phyloP scores from a whole-genome alignment of 345 rosid species.

The Reutealis trisperma region DNA sequence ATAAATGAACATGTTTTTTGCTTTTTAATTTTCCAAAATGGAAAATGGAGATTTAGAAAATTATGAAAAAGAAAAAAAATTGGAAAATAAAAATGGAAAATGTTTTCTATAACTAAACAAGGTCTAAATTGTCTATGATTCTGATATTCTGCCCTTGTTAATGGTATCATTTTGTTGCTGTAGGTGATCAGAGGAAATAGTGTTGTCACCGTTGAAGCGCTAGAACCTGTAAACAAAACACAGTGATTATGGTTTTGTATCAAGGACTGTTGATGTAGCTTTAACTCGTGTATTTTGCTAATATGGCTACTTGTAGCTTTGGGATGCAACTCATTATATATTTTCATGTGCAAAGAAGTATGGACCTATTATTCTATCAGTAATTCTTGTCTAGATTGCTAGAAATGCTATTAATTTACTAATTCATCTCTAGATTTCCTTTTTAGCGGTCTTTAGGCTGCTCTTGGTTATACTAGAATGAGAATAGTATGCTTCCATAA shows the following conservation, averaged over 20 bases:
- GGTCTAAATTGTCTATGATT: not conserved
- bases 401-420: too few relatives aligned
- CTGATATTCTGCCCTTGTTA: not conserved
- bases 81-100: too few relatives aligned
- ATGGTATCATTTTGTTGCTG: constrained; percentile 7
- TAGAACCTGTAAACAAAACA: constrained; percentile 67
- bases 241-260: constrained; percentile 26
- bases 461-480: too few relatives aligned
- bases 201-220: constrained; percentile 80
- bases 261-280: not conserved
- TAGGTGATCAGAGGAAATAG: constrained; percentile 87
- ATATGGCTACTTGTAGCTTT: not conserved
- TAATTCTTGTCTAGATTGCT: too few relatives aligned
- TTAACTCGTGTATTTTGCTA: not conserved
- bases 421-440: too few relatives aligned
- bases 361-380: not conserved
- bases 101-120: too few relatives aligned
- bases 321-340: not conserved
- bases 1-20: too few relatives aligned
- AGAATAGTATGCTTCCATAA: too few relatives aligned
- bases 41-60: too few relatives aligned
- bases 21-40: too few relatives aligned
- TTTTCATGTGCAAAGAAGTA: not conserved
- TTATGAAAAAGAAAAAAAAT: too few relatives aligned
- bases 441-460: too few relatives aligned